Evolutionary conservation across 495 filamentous ascomycete genomes (phyloP), one percentile per base, ranked within the genome.

Genomic region (Tuber aestivum): DNA sequence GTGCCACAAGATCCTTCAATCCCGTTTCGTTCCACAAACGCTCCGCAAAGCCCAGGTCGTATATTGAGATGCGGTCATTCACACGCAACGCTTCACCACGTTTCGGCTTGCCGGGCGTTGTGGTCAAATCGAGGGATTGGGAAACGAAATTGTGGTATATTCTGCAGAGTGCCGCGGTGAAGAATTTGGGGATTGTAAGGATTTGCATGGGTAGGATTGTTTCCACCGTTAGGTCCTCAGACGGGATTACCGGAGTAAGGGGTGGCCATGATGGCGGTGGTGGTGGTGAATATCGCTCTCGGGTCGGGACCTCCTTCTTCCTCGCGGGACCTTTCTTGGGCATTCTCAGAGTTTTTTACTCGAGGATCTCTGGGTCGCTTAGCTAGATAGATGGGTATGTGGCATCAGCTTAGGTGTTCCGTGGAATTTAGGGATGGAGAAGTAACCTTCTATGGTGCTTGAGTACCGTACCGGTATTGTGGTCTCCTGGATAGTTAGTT

Each of bases 1-100:
- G 82, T 73, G 79, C 81, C 71, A 89, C 71, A 45, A 88, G 84
- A 75, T 90, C 87, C 70, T 85, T 86, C 48, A 93, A 83, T 3
- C 87, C 88, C 6, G 90, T 91, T 79, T 87, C 86, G 20, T 84
- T 84, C 92, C 92, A 98, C 40, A 97, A 81, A 74, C 86, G 86
- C 81, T 92, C 87, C 5, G 94, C 92, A 81, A 97, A 97, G 14
- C 72, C 82, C 41, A 87, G 83, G 85, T 98, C 95, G 45, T 93
- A 86, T 61, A 95, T 86, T 85, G 97, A 93, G 83, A 92, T 95
- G 41, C 95, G 90, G 82, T 97, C 95, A 83, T 98, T 98, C 65
- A 97, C 92, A 32, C 95, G 87, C 41, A 94, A 84, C 0, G 95
- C 95, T 65, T 96, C 90, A 69, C 93, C 94, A 78, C 89, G 90